Conservation (phyloP, 306 rosid species). For the Sicyos baderoa region DNA sequence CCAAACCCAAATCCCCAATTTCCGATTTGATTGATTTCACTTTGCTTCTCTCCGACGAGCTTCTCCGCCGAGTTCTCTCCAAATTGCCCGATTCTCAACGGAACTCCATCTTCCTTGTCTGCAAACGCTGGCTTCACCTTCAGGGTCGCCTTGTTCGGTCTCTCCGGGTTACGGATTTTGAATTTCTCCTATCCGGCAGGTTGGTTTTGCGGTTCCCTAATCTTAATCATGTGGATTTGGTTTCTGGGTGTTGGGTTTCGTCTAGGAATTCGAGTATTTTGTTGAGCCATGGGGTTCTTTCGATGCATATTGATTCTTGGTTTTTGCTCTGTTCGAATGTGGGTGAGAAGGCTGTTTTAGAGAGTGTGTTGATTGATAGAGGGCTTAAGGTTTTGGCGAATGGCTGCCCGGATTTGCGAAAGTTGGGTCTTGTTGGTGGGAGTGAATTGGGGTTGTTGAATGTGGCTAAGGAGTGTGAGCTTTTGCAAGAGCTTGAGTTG, state of each 20-base stretch:
- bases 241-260: constrained; percentile 37
- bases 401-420: constrained; percentile 54
- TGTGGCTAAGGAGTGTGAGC: constrained; percentile 63
- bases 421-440: constrained; percentile 49
- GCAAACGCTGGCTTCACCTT: constrained; percentile 83
- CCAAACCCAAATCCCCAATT: constrained; percentile 15
- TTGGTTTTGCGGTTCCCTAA: constrained; percentile 63
- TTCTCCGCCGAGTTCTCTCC: constrained; percentile 55
- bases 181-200: constrained; percentile 73
- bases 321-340: constrained; percentile 35
- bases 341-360: constrained; percentile 39
- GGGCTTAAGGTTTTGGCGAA: constrained; percentile 45
- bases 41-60: constrained; percentile 46
- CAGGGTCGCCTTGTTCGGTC: constrained; percentile 64
- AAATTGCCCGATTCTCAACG: constrained; percentile 44
- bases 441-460: constrained; percentile 56
- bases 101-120: constrained; percentile 50
- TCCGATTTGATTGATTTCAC: constrained; percentile 18
- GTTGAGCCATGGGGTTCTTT: constrained; percentile 36
- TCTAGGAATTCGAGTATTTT: constrained; percentile 45
- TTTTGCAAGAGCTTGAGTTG: constrained; percentile 73
- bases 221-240: constrained; percentile 54
- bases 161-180: constrained; percentile 54
- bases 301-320: constrained; percentile 44
- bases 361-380: constrained; percentile 43